These are phyloP conservation scores for Aspergillus sclerotioniger DNA, from an alignment of 495 filamentous ascomycete species.

Conservation along the genomic window DNA sequence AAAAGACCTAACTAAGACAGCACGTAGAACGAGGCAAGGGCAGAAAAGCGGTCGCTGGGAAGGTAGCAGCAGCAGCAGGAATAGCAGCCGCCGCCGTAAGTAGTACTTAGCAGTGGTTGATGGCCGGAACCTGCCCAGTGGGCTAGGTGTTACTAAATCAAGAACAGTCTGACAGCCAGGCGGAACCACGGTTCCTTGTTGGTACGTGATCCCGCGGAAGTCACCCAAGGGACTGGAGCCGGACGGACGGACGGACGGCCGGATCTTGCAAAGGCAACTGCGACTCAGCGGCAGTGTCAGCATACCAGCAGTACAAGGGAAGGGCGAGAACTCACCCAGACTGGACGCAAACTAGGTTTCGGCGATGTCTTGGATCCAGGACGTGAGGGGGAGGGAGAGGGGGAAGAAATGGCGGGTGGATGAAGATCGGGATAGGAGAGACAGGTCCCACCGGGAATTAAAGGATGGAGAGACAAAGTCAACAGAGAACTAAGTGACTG, in stretches of 20 bases:
- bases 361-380: neutral
- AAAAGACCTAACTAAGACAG: neutral
- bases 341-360: neutral
- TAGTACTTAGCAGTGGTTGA: neutral
- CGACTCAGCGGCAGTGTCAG: neutral
- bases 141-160: neutral
- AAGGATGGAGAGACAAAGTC: neutral
- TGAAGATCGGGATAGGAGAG: neutral
- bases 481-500: slow-evolving; percentile 9
- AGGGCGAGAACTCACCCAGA: neutral
- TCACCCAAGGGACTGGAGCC: neutral
- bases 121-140: no score
- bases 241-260: no score
- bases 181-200: slow-evolving; percentile 27
- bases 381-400: slow-evolving; percentile 7
- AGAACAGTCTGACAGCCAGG: neutral
- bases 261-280: neutral
- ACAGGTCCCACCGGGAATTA: neutral
- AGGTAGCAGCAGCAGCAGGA: neutral
- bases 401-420: neutral
- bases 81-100: no score
- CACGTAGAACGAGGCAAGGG: slow-evolving; percentile 2
- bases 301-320: neutral
- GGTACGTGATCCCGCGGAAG: neutral
- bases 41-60: neutral